Conservation (phyloP, 2,329 filamentous ascomycete species). For the Trichoderma harzianum region DNA sequence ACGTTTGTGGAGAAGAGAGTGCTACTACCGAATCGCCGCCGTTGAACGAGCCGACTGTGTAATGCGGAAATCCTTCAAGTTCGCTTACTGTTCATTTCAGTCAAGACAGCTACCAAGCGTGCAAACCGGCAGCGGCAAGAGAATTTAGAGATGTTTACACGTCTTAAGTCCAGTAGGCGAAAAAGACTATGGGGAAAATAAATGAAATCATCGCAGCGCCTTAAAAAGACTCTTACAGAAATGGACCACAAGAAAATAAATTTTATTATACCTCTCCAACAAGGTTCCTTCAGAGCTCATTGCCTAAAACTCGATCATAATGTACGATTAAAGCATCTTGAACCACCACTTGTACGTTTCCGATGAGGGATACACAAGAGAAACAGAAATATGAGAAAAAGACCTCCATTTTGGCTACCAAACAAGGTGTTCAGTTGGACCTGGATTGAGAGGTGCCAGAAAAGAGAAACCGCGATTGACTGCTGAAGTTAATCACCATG, state of each 20-base stretch:
- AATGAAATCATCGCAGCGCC: neutral
- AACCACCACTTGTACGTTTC: neutral
- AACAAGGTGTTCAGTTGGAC: neutral
- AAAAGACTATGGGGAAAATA: neutral
- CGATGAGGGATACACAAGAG: neutral
- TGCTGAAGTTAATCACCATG: neutral
- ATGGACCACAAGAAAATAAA: neutral
- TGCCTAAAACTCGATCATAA: neutral
- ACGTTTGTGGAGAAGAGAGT: neutral
- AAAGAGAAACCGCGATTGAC: neutral
- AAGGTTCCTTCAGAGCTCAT: neutral
- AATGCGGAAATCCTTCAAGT: neutral
- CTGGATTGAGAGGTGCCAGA: neutral
- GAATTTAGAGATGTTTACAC: neutral
- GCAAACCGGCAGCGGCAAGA: neutral
- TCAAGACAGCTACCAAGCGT: neutral
- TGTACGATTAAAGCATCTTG: neutral
- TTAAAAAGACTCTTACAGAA: neutral
- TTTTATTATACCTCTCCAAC: neutral
- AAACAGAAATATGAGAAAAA: neutral
- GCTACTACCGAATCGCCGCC: neutral
- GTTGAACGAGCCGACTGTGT: neutral
- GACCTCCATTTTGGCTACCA: neutral
- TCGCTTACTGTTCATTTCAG: neutral
- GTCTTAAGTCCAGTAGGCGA: neutral